Base-by-base conservation (phyloP, 805 yeast species). In the Saccharomycopsis guyanensis region DNA sequence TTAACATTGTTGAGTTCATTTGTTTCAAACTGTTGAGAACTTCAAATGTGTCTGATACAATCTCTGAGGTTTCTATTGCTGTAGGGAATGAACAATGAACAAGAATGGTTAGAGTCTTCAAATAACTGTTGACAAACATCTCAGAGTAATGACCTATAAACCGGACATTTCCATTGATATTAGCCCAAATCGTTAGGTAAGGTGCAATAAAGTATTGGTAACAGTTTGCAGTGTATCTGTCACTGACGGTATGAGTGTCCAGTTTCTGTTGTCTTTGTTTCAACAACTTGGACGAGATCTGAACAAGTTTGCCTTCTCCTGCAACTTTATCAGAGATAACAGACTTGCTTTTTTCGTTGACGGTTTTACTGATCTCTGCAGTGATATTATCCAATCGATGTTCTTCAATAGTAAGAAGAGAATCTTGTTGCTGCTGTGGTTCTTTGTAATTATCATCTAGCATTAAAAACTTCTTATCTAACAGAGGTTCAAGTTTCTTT, bases 251-350 rank as follows among this genome's bases (percentile, higher is more conserved):
- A 6, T 25, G 6, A 19, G n/a, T 39, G 19, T 24, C 36, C 15
- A 5, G 15, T n/a, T 41, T 37, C 38, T 23, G 15, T 29, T 43
- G 45, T 34, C 53, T 31, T 24, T 50, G 31, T 35, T 42, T 50
- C 16, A 50, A 18, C 12, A 50, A 32, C 37, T 36, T 41, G 10
- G 49, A 45, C 12, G 53, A 50, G 22, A 50, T 50, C 36, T 39
- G 43, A 8, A 47, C 40, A 20, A 47, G 20, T 38, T 43, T 50
- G 3, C 53, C 53, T 19, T 27, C 19, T 18, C 35, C 40, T 3
- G 46, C 22, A 22, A 47, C 3, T 25, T 34, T 24, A 19, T 46
- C 45, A 12, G 31, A 33, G 19, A 43, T 43, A 7, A 37, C 33
- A 4, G 42, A 27, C 25, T 32, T 46, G 10, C 24, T 42, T 7